Evolutionary conservation across 345 rosid species (phyloP).

Genomic region (Linum trigynum): DNA sequence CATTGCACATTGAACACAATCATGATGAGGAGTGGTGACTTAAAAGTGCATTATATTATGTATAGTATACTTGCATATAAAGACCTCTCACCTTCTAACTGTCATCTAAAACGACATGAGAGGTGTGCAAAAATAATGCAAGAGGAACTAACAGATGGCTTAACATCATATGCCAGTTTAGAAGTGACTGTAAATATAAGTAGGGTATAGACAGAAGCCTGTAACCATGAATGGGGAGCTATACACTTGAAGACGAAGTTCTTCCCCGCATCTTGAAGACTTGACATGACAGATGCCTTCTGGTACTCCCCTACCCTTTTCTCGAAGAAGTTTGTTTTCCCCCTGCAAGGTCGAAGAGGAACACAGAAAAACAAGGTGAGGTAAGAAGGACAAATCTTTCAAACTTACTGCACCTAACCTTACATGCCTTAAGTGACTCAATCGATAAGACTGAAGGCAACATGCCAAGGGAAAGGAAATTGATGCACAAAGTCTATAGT

Average conservation of each 20-base stretch:
- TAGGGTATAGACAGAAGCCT: background rate
- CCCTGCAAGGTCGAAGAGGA: conserved; percentile 37
- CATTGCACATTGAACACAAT: too few species aligned
- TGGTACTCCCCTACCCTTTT: conserved; percentile 89
- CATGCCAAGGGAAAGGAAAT: background rate
- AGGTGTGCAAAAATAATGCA: background rate
- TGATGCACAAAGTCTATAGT: background rate
- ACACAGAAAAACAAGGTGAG: background rate
- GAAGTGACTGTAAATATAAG: background rate
- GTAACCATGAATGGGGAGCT: background rate
- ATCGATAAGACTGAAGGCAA: background rate
- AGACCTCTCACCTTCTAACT: too few species aligned
- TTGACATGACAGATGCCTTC: conserved; percentile 83
- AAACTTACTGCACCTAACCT: background rate
- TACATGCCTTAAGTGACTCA: background rate
- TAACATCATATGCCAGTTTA: background rate
- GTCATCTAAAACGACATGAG: too few species aligned
- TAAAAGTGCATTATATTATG: too few species aligned
- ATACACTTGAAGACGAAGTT: conserved; percentile 36
- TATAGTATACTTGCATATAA: too few species aligned
- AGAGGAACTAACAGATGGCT: background rate
- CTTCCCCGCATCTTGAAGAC: conserved; percentile 53
- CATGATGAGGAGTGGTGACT: background rate
- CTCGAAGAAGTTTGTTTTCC: conserved; percentile 77
- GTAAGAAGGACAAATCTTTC: background rate